Evolutionary conservation across 179 eudicot species (phyloP).

Genomic region (Gypsophila paniculata): DNA sequence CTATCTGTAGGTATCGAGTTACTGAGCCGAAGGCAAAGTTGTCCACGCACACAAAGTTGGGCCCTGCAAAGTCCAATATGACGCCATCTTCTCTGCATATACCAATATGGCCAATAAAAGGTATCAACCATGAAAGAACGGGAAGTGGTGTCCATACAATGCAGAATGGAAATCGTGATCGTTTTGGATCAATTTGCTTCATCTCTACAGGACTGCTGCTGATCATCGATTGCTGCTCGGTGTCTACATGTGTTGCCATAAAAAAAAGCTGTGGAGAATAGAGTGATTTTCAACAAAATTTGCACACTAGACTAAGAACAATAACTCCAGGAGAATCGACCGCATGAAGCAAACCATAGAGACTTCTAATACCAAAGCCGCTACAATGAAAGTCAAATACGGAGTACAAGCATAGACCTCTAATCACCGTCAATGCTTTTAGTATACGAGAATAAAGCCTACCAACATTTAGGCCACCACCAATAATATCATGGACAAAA

Average conservation of each 20-base stretch:
- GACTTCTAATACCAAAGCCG: too few relatives aligned
- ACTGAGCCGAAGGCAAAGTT: conserved; percentile 82
- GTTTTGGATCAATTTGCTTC: conserved; percentile 63
- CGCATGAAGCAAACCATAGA: too few relatives aligned
- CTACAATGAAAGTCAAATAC: too few relatives aligned
- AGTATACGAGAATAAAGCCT: not conserved
- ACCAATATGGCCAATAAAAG: conserved; percentile 89
- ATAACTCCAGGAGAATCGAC: not conserved
- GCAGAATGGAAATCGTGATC: conserved; percentile 76
- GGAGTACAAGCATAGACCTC: not conserved
- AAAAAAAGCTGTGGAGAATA: conserved; percentile 19
- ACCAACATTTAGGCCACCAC: not conserved
- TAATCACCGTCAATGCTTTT: not conserved
- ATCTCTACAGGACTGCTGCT: conserved; percentile 28
- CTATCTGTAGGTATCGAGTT: conserved; percentile 67
- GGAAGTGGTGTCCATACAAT: conserved; percentile 95
- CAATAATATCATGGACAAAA: not conserved
- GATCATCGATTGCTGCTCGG: conserved; percentile 49
- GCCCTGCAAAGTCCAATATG: conserved; percentile 93
- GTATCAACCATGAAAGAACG: conserved; percentile 80
- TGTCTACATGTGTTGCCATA: conserved; percentile 38
- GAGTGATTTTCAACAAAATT: conserved; percentile 5
- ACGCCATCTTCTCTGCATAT: conserved; percentile 96
- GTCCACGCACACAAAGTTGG: conserved; percentile 88
- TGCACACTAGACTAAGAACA: not conserved